Evolutionary conservation across 768 basidiomycete genomes (phyloP).

Genomic region (Panellus pusillus): DNA sequence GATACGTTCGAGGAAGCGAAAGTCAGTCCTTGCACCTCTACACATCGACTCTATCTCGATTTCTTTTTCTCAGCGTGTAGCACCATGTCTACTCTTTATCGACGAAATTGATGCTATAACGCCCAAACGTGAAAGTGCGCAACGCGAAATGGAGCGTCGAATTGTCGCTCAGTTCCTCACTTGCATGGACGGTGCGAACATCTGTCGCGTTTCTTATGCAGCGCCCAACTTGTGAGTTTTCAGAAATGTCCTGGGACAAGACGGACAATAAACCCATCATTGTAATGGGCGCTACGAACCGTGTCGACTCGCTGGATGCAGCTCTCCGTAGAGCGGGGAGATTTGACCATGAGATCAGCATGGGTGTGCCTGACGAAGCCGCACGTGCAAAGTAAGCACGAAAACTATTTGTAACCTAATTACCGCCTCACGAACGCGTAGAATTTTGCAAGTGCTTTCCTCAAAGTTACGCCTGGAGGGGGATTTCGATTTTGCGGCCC

Average conservation of each 20-base stretch:
- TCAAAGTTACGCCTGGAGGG: constrained; percentile 82
- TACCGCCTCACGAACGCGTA: constrained; percentile 30
- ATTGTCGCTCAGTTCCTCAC: constrained; percentile 98
- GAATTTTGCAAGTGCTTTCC: constrained; percentile 86
- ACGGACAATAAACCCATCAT: constrained; percentile 90
- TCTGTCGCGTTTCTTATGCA: background rate
- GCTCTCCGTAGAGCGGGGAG: constrained; percentile 91
- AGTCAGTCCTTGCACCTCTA: constrained; percentile 39
- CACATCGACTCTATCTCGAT: background rate
- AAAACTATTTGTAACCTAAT: constrained; percentile 12
- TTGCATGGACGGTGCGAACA: constrained; percentile 90
- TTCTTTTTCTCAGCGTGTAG: constrained; percentile 58
- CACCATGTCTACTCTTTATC: constrained; percentile 93
- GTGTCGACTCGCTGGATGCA: constrained; percentile 92
- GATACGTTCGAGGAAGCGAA: constrained; percentile 98
- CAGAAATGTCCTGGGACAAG: constrained; percentile 95
- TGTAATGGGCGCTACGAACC: constrained; percentile 95
- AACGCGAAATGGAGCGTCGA: constrained; percentile 96
- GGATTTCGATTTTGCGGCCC: constrained; percentile 79
- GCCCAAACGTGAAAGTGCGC: constrained; percentile 95
- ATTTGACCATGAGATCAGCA: constrained; percentile 97
- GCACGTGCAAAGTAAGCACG: constrained; percentile 78
- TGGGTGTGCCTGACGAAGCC: constrained; percentile 94
- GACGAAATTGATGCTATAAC: constrained; percentile 99
- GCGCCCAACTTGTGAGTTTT: background rate